phyloP scores from a whole-genome alignment of 768 basidiomycete species.

The Aureoboletus auriporus region DNA sequence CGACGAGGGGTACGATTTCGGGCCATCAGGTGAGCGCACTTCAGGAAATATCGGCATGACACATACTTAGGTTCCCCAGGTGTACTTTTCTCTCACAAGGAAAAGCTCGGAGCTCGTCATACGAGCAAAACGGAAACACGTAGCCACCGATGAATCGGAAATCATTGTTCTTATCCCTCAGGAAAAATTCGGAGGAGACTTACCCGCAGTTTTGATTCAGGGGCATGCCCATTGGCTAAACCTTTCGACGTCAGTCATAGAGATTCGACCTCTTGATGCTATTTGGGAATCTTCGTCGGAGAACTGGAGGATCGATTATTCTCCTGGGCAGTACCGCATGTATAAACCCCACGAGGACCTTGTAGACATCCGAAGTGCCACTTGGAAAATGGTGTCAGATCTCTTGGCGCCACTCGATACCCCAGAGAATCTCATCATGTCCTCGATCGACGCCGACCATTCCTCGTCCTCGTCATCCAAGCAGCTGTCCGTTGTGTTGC shows the following conservation, averaged over 20 bases:
- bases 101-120: constrained; percentile 7
- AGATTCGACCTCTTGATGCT: constrained; percentile 23
- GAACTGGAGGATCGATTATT: constrained; percentile 22
- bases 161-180: constrained; percentile 23
- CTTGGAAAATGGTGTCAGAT: constrained; percentile 24
- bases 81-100: constrained; percentile 9
- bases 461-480: not conserved
- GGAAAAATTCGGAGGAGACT: constrained; percentile 16
- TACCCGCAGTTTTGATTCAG: constrained; percentile 22
- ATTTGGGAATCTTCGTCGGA: constrained; percentile 21
- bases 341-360: constrained; percentile 8
- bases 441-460: not conserved
- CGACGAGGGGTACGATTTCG: constrained; percentile 13
- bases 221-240: constrained; percentile 29
- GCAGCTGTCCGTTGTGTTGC: constrained; percentile 31
- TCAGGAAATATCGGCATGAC: no score
- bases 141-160: not conserved
- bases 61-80: no score
- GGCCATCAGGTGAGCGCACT: constrained; percentile 14
- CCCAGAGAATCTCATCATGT: constrained; percentile 12
- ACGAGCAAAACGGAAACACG: constrained; percentile 1
- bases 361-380: constrained; percentile 25
- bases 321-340: constrained; percentile 6
- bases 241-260: constrained; percentile 17
- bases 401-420: constrained; percentile 21